Conservation (phyloP, 2,329 filamentous ascomycete genomes). For the Curvularia lunata region DNA sequence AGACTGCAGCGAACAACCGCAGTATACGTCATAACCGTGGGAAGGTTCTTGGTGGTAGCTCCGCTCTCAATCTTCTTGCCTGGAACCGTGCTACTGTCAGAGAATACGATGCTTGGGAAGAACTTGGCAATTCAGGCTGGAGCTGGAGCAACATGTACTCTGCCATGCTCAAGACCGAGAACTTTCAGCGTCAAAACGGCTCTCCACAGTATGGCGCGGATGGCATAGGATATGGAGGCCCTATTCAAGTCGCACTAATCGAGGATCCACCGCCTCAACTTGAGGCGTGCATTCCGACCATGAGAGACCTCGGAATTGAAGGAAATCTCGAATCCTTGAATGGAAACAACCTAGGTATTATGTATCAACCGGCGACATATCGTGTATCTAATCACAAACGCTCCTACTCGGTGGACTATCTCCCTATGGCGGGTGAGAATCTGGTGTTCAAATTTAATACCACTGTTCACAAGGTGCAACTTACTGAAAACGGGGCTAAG, state of each 20-base stretch:
- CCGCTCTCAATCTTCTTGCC: slow-evolving; percentile 45
- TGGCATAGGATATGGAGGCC: slow-evolving; percentile 37
- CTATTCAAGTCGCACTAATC: slow-evolving; percentile 47
- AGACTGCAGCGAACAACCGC: slow-evolving; percentile 47
- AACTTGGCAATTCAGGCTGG: slow-evolving; percentile 63
- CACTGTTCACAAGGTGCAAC: slow-evolving; percentile 48
- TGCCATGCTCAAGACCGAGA: slow-evolving; percentile 41
- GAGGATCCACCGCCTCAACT: slow-evolving; percentile 54
- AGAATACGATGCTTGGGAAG: slow-evolving; percentile 61
- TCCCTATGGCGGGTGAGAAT: slow-evolving; percentile 50
- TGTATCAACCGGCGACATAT: slow-evolving; percentile 58
- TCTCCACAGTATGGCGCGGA: slow-evolving; percentile 29
- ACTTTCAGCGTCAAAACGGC: slow-evolving; percentile 29
- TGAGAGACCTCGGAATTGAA: slow-evolving; percentile 54
- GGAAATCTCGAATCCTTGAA: slow-evolving; percentile 54
- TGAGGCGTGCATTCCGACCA: slow-evolving; percentile 53
- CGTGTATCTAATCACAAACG: slow-evolving; percentile 56
- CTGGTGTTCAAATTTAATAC: slow-evolving; percentile 48
- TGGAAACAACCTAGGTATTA: slow-evolving; percentile 57
- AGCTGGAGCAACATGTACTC: slow-evolving; percentile 56
- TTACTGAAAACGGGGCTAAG: slow-evolving; percentile 23
- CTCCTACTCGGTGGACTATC: slow-evolving; percentile 57
- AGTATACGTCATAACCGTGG: slow-evolving; percentile 25
- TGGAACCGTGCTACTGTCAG: slow-evolving; percentile 42
- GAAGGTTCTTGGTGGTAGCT: slow-evolving; percentile 44